Evolutionary conservation across 352 stramenopile species (phyloP).

Genomic region (Plasmopara viticola): DNA sequence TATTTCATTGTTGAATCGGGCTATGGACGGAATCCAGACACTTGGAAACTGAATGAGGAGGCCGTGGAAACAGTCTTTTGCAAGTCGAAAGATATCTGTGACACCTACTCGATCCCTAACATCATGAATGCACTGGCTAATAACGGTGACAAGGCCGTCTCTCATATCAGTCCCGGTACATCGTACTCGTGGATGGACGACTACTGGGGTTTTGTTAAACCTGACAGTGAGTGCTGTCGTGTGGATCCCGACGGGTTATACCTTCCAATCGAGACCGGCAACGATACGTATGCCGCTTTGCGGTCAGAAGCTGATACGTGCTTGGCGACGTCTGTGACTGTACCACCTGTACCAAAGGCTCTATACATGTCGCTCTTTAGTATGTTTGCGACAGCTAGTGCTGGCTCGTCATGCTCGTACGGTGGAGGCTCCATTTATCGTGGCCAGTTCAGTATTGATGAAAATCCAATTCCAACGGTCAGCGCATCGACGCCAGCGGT

Average conservation of each 20-base stretch:
- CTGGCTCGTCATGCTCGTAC: constrained; percentile 52
- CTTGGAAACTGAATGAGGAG: constrained; percentile 41
- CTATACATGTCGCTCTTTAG: constrained; percentile 71
- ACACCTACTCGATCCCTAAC: constrained; percentile 45
- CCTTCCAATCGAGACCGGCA: constrained; percentile 37
- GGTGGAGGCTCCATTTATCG: constrained; percentile 63
- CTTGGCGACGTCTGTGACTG: constrained; percentile 25
- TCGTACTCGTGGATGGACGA: constrained; percentile 70
- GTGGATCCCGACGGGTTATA: constrained; percentile 40
- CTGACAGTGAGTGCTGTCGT: constrained; percentile 54
- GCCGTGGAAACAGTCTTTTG: constrained; percentile 43
- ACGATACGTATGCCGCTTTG: constrained; percentile 38
- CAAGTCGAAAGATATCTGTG: constrained; percentile 55
- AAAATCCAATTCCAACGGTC: constrained; percentile 44
- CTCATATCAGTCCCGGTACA: constrained; percentile 47
- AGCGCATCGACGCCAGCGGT: constrained; percentile 34
- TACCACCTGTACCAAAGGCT: constrained; percentile 39
- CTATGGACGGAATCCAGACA: constrained; percentile 41
- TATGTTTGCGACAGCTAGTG: constrained; percentile 62
- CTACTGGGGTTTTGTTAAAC: constrained; percentile 57
- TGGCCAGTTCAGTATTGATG: constrained; percentile 56
- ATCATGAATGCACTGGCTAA: constrained; percentile 53
- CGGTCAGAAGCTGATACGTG: constrained; percentile 34
- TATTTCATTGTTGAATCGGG: constrained; percentile 62
- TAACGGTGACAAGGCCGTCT: constrained; percentile 31